These are phyloP conservation scores for Metschnikowia gelsemii DNA, from an alignment of 805 yeast genomes.

Conservation along the genomic window DNA sequence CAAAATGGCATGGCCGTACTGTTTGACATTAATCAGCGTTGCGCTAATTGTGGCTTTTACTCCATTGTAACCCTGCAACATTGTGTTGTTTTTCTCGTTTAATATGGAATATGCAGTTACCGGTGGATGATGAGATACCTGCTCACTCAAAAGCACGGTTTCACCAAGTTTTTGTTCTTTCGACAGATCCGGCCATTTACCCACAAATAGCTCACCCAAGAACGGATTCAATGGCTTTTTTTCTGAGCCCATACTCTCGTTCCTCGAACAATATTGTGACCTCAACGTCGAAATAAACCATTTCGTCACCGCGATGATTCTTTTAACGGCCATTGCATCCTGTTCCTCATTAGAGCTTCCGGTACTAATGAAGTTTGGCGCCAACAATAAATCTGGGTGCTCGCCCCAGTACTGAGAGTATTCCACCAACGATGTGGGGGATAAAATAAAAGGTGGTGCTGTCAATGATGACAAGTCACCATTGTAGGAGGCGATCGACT, in stretches of 20 bases:
- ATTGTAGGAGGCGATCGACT: conserved; percentile 86
- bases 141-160: conserved; percentile 79
- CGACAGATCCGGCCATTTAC: conserved; percentile 70
- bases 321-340: conserved; percentile 49
- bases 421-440: conserved; percentile 85
- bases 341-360: conserved; percentile 39
- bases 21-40: conserved; percentile 80
- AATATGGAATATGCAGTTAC: conserved; percentile 86
- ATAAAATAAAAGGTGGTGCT: conserved; percentile 95
- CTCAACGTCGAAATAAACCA: conserved; percentile 92
- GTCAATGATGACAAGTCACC: conserved; percentile 93
- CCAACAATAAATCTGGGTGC: conserved; percentile 79
- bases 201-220: conserved; percentile 90
- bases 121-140: conserved; percentile 97
- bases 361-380: conserved; percentile 56
- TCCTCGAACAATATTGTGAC: conserved; percentile 91
- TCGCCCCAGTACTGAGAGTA: conserved; percentile 97
- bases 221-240: conserved; percentile 97
- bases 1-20: conserved; percentile 85
- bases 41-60: conserved; percentile 81
- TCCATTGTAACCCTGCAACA: conserved; percentile 86
- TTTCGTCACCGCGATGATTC: conserved; percentile 78
- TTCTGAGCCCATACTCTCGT: conserved; percentile 89
- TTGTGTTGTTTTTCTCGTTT: conserved; percentile 67
- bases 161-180: conserved; percentile 60